Base-by-base conservation (phyloP, 257 asterid genomes). In the Misopates orontium region DNA sequence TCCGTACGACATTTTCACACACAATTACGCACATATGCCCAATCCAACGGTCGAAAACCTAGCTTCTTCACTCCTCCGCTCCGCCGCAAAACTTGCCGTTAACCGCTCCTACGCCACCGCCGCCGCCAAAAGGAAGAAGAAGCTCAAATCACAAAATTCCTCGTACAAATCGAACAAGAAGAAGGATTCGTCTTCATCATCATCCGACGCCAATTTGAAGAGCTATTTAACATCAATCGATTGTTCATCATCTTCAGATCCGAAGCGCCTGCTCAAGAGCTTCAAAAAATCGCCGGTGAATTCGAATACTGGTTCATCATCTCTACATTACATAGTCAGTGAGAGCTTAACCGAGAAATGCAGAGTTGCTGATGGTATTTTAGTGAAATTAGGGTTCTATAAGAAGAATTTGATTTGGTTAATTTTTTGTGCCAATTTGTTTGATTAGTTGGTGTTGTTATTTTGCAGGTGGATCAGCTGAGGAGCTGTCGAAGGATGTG, bases 31-130 rank as follows among this genome's bases (percentile, higher is more conserved):
- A 61, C 83, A 32, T 64, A 82, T 80, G 87, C 86, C 79, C 20
- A 54, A 75, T 53, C 51, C 89, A 36, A 78, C 73, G 69, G 64
- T 81, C 72, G 73, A 76, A 79, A 77, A 74, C 83, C 84, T 84
- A 67, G 42, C 57, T 53, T 51, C 87, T 60, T n/a, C n/a, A n/a
- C 77, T 78, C 58, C 50, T 73, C 75, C 85, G 90, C 32, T 64
- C 81, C 76, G 83, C 84, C 68, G 61, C 76, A 39, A 71, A 48
- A 31, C 24, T 71, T 8, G 10, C 80, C 15, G 65, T 69, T 11
- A 45, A 59, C 10, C 74, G 79, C 53, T 56, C 64, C 21, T 50
- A 71, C 66, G 11, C 81, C 47, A 32, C 78, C 14, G 17, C 74
- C 75, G 66, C 76, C 62, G 63, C 77, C 52, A 40, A 73, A 63